Evolutionary conservation across 2,329 filamentous ascomycete species (phyloP).

Genomic region (Fusarium siculi): DNA sequence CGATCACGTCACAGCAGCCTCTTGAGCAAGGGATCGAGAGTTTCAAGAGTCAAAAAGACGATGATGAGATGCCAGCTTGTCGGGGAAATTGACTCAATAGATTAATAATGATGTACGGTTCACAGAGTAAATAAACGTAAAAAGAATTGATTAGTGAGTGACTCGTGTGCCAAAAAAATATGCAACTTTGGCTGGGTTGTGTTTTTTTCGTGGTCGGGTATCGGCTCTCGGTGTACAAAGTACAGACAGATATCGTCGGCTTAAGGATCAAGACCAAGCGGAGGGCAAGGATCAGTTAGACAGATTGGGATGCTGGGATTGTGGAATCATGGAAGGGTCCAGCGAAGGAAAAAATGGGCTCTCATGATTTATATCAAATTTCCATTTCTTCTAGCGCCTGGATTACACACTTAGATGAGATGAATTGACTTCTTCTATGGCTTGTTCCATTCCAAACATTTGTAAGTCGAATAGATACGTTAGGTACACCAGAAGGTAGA

Average conservation of each 20-base stretch:
- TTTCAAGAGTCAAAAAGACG: background rate
- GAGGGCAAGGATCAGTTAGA: background rate
- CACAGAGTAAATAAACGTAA: slow-evolving; percentile 24
- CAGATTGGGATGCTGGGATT: slow-evolving; percentile 17
- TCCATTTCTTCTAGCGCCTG: slow-evolving; percentile 6
- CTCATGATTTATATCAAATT: slow-evolving; percentile 13
- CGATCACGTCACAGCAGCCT: slow-evolving; percentile 39
- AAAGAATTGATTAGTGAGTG: slow-evolving; percentile 30
- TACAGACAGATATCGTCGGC: slow-evolving; percentile 25
- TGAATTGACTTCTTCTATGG: slow-evolving; percentile 8
- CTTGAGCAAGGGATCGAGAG: slow-evolving; percentile 27
- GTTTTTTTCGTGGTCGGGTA: slow-evolving; percentile 27
- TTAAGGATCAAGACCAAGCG: background rate
- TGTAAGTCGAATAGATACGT: slow-evolving; percentile 18
- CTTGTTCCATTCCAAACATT: slow-evolving; percentile 24
- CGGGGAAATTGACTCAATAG: slow-evolving; percentile 1
- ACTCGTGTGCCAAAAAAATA: slow-evolving; percentile 18
- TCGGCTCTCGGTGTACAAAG: slow-evolving; percentile 39
- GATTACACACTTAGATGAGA: slow-evolving; percentile 12
- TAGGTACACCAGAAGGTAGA: background rate
- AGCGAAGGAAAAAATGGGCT: slow-evolving; percentile 28
- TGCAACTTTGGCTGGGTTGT: slow-evolving; percentile 3
- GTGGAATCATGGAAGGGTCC: slow-evolving; percentile 30
- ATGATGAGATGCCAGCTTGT: background rate
- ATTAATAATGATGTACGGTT: background rate